These are phyloP conservation scores for Claviceps capensis DNA, from an alignment of 2,329 filamentous ascomycete species.

Conservation along the genomic window DNA sequence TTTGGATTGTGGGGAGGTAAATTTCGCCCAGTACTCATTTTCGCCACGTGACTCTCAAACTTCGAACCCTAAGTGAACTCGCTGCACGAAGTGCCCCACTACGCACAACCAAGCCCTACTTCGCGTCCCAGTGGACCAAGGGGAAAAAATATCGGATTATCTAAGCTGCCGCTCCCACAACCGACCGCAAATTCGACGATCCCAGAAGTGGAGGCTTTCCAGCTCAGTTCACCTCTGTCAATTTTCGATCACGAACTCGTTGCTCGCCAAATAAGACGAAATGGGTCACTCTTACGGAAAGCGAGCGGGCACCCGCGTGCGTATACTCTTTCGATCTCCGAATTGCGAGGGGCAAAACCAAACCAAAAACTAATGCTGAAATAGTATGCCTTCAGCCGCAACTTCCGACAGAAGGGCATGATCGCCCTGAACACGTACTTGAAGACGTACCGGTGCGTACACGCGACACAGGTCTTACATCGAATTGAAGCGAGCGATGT, in stretches of 20 bases:
- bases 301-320: conserved; percentile 70
- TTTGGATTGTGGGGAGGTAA: conserved; percentile 21
- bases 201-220: conserved; percentile 18
- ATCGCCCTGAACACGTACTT: conserved; percentile 93
- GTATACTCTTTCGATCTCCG: conserved; percentile 22
- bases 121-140: neutral
- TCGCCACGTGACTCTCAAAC: conserved; percentile 14
- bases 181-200: conserved; percentile 23
- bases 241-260: conserved; percentile 28
- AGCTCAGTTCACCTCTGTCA: conserved; percentile 21
- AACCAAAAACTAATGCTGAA: conserved; percentile 8
- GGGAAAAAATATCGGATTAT: conserved; percentile 21
- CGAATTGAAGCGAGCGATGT: neutral
- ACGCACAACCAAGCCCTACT: conserved; percentile 21
- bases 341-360: conserved; percentile 16
- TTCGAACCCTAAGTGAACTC: conserved; percentile 20
- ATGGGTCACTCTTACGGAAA: conserved; percentile 85
- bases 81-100: conserved; percentile 4
- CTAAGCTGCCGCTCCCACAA: conserved; percentile 24
- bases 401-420: conserved; percentile 90
- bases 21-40: conserved; percentile 8
- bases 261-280: conserved; percentile 38
- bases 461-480: neutral
- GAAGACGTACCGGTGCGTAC: conserved; percentile 65
- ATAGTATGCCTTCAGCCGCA: conserved; percentile 81